Evolutionary conservation across 2,329 filamentous ascomycete species (phyloP), one percentile per base, ranked within the genome.

Genomic region (Fusarium sambucinum): DNA sequence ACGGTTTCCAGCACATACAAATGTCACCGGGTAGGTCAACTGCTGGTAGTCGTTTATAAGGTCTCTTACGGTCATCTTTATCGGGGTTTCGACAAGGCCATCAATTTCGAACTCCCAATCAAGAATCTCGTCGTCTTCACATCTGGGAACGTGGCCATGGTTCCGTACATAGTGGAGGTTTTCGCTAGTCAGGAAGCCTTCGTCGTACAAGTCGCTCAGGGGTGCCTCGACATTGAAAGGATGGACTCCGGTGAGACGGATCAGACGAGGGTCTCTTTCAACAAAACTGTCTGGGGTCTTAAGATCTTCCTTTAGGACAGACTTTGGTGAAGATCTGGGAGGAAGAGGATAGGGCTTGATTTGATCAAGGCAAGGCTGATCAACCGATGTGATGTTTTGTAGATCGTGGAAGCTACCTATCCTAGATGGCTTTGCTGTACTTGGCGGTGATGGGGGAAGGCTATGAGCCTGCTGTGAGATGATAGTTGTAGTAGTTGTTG

Each of bases 111-210:
- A 91, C 57, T 92, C 87, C 94, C 94, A 97, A 71, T 91, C 86
- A 41, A 89, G 85, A 59, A 93, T 88, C 6, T 92, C 88, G 25
- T 87, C 82, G 68, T 96, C 92, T 11, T 85, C 83, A 19, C 96
- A 92, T 56, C 87, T 82, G 1, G 94, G 94, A 10, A 97, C 94
- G 0, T 89, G 82, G 16, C 94, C 94, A 81, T 97, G 94, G 74
- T 97, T 97, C 35, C 94, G 85, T 11, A 97, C 94, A 77, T 96
- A 97, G 80, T 97, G 96, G 2, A 97, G 83, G 72, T 97, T 91
- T 14, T 93, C 91, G 38, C 90, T 92, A 1, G 94, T 97, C 37
- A 97, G 82, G 75, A 97, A 97, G 0, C 94, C 93, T 81, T 86
- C 83, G 45, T 95, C 86, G 78, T 89, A 97, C 1, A 97, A 82